Evolutionary conservation across 1,139 yeast species (phyloP), one percentile per base, ranked within the genome.

Genomic region (Geotrichum cucujoidarum): DNA sequence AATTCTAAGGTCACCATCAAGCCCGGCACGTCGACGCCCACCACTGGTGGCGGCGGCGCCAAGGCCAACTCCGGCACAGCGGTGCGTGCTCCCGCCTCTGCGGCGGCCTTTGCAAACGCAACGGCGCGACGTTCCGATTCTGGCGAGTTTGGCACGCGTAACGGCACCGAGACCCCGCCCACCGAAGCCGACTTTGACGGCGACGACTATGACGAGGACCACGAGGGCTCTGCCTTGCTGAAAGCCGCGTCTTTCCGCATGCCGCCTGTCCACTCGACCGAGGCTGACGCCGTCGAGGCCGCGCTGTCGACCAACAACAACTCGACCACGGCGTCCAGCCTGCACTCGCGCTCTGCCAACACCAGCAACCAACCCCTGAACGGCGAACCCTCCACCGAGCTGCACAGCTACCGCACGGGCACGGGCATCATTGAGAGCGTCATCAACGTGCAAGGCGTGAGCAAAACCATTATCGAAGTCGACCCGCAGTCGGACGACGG

Each of bases 381-480:
- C 57, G n/a, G n/a, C n/a, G n/a, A n/a, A n/a, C n/a, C n/a, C n/a
- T n/a, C n/a, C n/a, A n/a, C n/a, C 8, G 65, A 57, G 40, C 32
- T 56, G 30, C 67, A 59, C 57, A 60, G 61, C 37, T 61, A 60
- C 47, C 58, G 67, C 34, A 58, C 84, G 3, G 85, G 88, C 2
- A 17, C n/a, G 39, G 92, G 95, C 2, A 82, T 88, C 50, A 78
- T 86, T 53, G 96, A 89, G 65, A 80, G 86, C 38, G 83, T 88
- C 14, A 80, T 88, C 31, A 85, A 83, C 49, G 86, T 85, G 22
- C 81, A 83, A 58, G 97, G 96, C 47, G 87, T 87, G 16, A 83
- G 80, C 59, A 89, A 89, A 69, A 87, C 95, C 6, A 85, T 89
- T 54, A 88, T 89, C 61, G 90, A 83, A 59, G 80, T 77, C 20